Evolutionary conservation across 345 rosid species (phyloP), one percentile per base, ranked within the genome.

Genomic region (Cardamine resedifolia): DNA sequence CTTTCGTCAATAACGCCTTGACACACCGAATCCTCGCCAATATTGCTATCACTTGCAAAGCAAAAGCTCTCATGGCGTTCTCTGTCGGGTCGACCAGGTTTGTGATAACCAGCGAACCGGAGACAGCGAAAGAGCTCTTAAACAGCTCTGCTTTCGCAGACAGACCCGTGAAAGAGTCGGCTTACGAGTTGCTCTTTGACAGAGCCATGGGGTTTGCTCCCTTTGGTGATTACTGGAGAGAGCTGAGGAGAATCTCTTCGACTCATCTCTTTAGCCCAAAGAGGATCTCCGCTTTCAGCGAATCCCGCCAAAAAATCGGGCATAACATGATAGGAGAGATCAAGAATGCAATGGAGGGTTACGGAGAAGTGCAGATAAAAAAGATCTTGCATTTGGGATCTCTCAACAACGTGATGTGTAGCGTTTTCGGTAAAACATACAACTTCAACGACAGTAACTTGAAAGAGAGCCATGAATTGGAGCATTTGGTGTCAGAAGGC

Each of bases 141-240:
- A 83, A 73, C 77, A 92, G 88, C 78, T 82, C 91, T 0, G 92
- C 88, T 44, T 92, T 92, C 18, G 90, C 87, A 3, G 93, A 92
- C 73, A 76, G 98, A 23, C 96, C 98, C 0, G 80, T 90, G 18
- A 92, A 92, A 78, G 92, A 92, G 64, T 92, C 96, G 0, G 96
- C 96, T 23, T 92, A 88, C 58, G 92, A 86, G 81, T 83, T 92
- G 11, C 77, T 92, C 10, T 92, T 90, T 41, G 83, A 92, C 19
- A 81, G 96, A 47, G 91, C 98, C 10, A 92, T 90, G 85, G 98
- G 98, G 16, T 92, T 92, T 59, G 95, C 96, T 59, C 90, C 91
- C 0, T 90, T 49, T 68, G 91, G 96, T 1, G 89, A 85, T 39
- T 90, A 92, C 73, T 92, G 98, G 95, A 87, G 96, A 70, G 87